phyloP scores from a whole-genome alignment of 1,284 basidiomycete species.

The Sphagnurus paluster region DNA sequence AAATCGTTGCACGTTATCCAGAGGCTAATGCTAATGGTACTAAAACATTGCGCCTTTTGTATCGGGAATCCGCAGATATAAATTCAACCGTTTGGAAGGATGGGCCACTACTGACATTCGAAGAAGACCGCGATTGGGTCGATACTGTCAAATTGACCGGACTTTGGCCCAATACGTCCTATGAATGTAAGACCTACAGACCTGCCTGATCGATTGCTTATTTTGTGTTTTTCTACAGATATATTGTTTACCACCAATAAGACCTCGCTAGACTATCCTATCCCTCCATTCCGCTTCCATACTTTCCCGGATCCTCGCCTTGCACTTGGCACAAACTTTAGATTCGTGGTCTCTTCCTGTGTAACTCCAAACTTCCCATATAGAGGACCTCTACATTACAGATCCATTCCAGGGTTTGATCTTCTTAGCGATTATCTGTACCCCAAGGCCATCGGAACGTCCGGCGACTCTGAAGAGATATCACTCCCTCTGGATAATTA shows the following conservation, averaged over 20 bases:
- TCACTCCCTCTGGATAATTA: slow-evolving; percentile 54
- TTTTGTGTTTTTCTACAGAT: slow-evolving; percentile 38
- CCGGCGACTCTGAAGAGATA: slow-evolving; percentile 2
- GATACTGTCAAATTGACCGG: slow-evolving; percentile 54
- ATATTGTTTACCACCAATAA: slow-evolving; percentile 46
- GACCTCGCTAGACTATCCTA: slow-evolving; percentile 49
- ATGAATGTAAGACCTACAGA: slow-evolving; percentile 59
- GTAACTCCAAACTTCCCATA: slow-evolving; percentile 68
- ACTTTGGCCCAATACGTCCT: slow-evolving; percentile 70
- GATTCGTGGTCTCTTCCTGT: slow-evolving; percentile 68
- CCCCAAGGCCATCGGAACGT: slow-evolving; percentile 18
- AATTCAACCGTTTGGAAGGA: slow-evolving; percentile 44
- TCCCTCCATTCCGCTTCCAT: slow-evolving; percentile 55
- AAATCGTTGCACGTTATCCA: slow-evolving; percentile 65
- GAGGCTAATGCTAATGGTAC: slow-evolving; percentile 28
- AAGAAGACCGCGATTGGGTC: slow-evolving; percentile 63
- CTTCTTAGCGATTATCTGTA: slow-evolving; percentile 56
- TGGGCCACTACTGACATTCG: slow-evolving; percentile 50
- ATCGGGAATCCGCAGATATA: slow-evolving; percentile 38
- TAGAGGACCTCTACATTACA: slow-evolving; percentile 46
- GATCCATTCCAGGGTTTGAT: slow-evolving; percentile 68
- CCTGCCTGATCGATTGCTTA: slow-evolving; percentile 11
- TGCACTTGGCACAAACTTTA: slow-evolving; percentile 53
- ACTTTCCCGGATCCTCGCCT: slow-evolving; percentile 71
- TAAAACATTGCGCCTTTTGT: slow-evolving; percentile 41